phyloP scores from a whole-genome alignment of 805 yeast species.

The Wickerhamiella sergipiensis region DNA sequence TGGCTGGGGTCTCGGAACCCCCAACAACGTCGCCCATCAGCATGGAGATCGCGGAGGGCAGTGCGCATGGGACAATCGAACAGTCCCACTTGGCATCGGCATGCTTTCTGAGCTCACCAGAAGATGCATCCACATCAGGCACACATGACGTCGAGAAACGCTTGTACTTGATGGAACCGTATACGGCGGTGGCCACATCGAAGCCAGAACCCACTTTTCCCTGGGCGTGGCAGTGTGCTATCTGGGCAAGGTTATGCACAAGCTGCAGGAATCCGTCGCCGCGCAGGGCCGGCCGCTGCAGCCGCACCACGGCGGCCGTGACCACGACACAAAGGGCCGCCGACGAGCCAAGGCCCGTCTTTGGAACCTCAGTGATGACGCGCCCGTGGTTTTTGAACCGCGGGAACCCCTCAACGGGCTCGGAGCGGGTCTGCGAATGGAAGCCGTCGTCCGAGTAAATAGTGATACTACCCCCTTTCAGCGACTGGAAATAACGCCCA shows the following conservation, averaged over 20 bases:
- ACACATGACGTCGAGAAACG: conserved; percentile 52
- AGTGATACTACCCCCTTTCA: conserved; percentile 31
- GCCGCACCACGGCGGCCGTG: conserved; percentile 50
- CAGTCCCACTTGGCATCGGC: conserved; percentile 38
- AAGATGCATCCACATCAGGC: conserved; percentile 17
- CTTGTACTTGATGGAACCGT: conserved; percentile 72
- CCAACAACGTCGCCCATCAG: conserved; percentile 88
- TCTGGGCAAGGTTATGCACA: conserved; percentile 78
- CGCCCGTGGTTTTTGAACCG: conserved; percentile 45
- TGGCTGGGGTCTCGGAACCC: conserved; percentile 88
- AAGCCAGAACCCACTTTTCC: conserved; percentile 94
- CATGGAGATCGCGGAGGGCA: conserved; percentile 58
- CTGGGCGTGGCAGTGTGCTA: conserved; percentile 88
- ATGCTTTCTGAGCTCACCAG: conserved; percentile 11
- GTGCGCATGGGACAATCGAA: conserved; percentile 35
- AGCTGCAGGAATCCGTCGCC: conserved; percentile 14
- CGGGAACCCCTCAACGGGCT: conserved; percentile 13
- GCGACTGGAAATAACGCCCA: conserved; percentile 34
- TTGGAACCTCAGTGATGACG: conserved; percentile 61
- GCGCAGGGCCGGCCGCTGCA: conserved; percentile 19
- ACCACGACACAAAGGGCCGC: conserved; percentile 84
- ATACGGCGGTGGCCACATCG: conserved; percentile 92
- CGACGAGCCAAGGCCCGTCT: conserved; percentile 92
- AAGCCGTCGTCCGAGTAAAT: conserved; percentile 79
- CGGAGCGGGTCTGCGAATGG: conserved; percentile 57